Conservation (phyloP, 495 filamentous ascomycete genomes). For the Cetradonia linearis region DNA sequence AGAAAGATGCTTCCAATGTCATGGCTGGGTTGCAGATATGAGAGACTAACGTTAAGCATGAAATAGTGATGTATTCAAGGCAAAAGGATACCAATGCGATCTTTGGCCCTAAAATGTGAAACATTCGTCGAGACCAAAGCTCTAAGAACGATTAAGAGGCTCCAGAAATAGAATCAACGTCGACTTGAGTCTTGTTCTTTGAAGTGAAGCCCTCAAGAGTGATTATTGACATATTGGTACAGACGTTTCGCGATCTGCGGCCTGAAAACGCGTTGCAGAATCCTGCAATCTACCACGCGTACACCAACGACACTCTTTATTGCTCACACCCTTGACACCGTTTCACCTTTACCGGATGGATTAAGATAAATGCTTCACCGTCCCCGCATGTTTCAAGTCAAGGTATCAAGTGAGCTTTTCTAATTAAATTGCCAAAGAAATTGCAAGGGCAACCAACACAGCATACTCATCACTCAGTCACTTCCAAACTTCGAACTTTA, state of each 20-base stretch:
- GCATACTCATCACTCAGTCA: neutral
- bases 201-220: neutral
- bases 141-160: neutral
- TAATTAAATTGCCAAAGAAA: neutral
- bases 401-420: neutral
- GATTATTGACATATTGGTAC: neutral
- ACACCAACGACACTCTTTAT: neutral
- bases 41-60: neutral
- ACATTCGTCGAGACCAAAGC: neutral
- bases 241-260: neutral
- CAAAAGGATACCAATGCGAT: neutral
- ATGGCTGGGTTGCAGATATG: slow-evolving; percentile 4
- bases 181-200: neutral
- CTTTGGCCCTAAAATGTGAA: neutral
- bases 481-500: neutral
- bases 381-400: neutral
- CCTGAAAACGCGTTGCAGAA: neutral
- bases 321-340: too few relatives aligned
- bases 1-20: slow-evolving; percentile 1
- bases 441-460: neutral
- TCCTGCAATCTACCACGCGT: neutral
- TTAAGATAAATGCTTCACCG: neutral
- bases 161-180: neutral
- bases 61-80: neutral
- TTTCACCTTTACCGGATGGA: neutral